Evolutionary conservation across 768 basidiomycete species (phyloP).

Genomic region (Tylopilus rubrobrunneus): DNA sequence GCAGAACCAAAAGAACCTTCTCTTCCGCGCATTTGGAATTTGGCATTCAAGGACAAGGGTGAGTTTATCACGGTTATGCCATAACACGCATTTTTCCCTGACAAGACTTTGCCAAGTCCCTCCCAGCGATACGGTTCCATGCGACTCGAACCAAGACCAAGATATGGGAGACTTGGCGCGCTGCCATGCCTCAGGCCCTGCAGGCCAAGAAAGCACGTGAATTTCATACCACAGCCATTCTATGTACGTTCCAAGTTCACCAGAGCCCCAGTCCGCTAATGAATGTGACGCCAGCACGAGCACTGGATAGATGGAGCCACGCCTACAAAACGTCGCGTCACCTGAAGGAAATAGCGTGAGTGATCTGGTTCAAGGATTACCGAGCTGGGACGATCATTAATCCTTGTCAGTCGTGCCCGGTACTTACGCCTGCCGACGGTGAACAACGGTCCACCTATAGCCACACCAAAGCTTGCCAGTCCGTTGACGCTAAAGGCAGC

Average conservation of each 20-base stretch:
- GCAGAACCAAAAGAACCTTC: constrained; percentile 54
- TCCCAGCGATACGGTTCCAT: constrained; percentile 78
- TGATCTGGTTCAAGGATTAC: constrained; percentile 21
- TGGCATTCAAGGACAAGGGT: constrained; percentile 79
- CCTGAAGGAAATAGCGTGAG: constrained; percentile 81
- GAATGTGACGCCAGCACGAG: constrained; percentile 37
- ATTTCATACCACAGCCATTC: constrained; percentile 45
- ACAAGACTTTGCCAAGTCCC: constrained; percentile 43
- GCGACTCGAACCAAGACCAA: constrained; percentile 56
- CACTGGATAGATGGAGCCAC: constrained; percentile 65
- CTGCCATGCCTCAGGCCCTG: constrained; percentile 65
- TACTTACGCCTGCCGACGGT: constrained; percentile 71
- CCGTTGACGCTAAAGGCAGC: constrained; percentile 24
- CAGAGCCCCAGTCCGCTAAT: constrained; percentile 4
- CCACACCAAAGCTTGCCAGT: constrained; percentile 28
- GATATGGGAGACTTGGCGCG: constrained; percentile 64
- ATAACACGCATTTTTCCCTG: constrained; percentile 3
- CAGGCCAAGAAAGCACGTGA: constrained; percentile 66
- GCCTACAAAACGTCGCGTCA: constrained; percentile 65
- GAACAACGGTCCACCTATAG: constrained; percentile 35
- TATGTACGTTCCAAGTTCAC: constrained; percentile 46
- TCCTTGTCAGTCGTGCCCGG: constrained; percentile 61
- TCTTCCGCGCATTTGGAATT: constrained; percentile 64
- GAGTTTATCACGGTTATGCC: constrained; percentile 13
- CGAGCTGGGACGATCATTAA: constrained; percentile 25